Conservation (phyloP, 2,329 filamentous ascomycete species). For the Aspergillus japonicus region DNA sequence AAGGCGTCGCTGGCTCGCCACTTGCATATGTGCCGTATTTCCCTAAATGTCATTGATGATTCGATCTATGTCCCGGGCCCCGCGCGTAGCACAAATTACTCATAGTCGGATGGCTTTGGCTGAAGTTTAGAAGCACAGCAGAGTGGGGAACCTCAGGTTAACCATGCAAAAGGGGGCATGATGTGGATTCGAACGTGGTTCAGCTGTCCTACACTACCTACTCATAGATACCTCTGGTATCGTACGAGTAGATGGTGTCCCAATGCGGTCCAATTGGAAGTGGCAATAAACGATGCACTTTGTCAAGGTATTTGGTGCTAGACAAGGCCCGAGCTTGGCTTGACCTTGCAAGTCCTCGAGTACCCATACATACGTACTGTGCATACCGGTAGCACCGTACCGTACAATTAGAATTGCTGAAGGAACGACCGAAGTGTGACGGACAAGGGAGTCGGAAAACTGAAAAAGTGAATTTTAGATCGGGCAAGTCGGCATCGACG, state of each 20-base stretch:
- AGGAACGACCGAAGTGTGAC: neutral
- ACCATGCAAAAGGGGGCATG: conserved; percentile 2
- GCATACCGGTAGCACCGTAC: too few species aligned
- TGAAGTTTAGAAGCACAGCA: conserved; percentile 4
- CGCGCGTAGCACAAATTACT: conserved; percentile 4
- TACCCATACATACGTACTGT: neutral
- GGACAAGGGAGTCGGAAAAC: neutral
- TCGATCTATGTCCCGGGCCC: conserved; percentile 9
- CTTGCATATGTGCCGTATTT: conserved; percentile 2
- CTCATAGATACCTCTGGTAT: too few species aligned
- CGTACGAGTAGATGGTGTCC: neutral
- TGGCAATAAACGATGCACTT: neutral
- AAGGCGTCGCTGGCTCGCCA: neutral
- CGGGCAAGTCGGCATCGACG: neutral
- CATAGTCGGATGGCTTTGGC: conserved; percentile 2
- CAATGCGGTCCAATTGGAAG: neutral
- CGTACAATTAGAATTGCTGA: neutral
- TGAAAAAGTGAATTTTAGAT: neutral
- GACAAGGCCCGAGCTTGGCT: neutral
- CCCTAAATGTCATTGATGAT: neutral
- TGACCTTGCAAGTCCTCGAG: neutral
- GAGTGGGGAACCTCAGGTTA: conserved; percentile 7
- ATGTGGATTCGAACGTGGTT: conserved; percentile 4
- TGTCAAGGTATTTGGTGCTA: neutral
- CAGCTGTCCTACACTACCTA: conserved; percentile 1